Conservation (phyloP, 768 basidiomycete species). For the Rhodotorula babjevae region DNA sequence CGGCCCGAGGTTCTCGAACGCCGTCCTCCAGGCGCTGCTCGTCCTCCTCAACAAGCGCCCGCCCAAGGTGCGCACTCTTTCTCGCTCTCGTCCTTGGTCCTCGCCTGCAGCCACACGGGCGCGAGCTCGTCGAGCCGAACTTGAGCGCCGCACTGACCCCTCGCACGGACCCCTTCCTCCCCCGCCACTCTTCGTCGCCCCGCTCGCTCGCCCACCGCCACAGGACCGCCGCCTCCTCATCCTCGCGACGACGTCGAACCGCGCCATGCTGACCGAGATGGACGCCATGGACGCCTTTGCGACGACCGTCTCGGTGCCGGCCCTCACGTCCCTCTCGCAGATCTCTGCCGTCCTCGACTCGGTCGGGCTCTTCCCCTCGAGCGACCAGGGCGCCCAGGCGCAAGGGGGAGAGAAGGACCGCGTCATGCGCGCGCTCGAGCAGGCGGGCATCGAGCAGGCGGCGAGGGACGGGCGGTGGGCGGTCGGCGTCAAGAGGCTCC, state of each 20-base stretch:
- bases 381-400: constrained; percentile 60
- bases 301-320: constrained; percentile 74
- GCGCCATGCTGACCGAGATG: constrained; percentile 76
- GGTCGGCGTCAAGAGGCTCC: constrained; percentile 88
- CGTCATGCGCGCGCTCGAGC: background rate
- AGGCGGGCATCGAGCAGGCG: background rate
- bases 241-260: constrained; percentile 85
- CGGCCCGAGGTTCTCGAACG: constrained; percentile 93
- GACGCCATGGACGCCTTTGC: constrained; percentile 87
- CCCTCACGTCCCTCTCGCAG: constrained; percentile 65
- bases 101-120: background rate
- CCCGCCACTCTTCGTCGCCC: too few species aligned
- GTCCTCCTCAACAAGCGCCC: constrained; percentile 83
- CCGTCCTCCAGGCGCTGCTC: constrained; percentile 80
- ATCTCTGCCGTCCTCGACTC: constrained; percentile 74
- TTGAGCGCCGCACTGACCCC: too few species aligned
- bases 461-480: constrained; percentile 49
- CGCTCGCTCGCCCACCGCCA: too few species aligned
- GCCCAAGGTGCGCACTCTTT: constrained; percentile 64
- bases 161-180: too few species aligned
- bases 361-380: constrained; percentile 66
- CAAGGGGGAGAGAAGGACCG: constrained; percentile 51
- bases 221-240: constrained; percentile 87
- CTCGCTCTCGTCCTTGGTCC: background rate
- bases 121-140: too few species aligned